phyloP scores from a whole-genome alignment of 169 alveolate species.

The Plasmodium coatneyi region DNA sequence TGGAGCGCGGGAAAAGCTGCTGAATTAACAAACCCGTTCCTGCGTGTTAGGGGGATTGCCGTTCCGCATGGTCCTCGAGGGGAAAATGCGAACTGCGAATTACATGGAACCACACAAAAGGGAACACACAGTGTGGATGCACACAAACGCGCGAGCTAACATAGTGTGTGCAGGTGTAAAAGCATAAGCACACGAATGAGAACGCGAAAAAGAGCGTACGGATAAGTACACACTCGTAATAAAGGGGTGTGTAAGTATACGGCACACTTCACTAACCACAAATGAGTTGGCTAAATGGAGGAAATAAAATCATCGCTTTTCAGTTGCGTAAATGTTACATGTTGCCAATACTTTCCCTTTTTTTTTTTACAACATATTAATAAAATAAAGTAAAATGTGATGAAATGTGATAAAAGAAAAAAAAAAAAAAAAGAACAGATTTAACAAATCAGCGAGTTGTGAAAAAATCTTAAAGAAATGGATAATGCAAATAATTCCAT shows the following conservation, averaged over 20 bases:
- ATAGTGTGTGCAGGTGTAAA: background rate
- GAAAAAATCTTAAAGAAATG: background rate
- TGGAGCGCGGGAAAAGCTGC: background rate
- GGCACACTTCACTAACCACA: background rate
- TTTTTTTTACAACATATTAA: background rate
- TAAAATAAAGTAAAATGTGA: too few species aligned
- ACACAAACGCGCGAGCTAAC: background rate
- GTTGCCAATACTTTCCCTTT: background rate
- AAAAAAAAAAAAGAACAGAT: background rate
- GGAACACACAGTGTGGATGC: background rate
- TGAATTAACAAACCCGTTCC: background rate
- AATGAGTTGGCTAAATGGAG: background rate
- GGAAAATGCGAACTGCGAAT: background rate
- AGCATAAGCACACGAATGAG: background rate
- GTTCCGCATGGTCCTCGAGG: background rate
- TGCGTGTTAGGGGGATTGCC: background rate
- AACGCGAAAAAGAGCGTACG: background rate
- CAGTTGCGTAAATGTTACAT: background rate
- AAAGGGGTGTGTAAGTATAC: background rate
- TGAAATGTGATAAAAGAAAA: background rate
- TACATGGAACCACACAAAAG: background rate
- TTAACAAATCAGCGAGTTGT: constrained; percentile 11
- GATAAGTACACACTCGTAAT: background rate
- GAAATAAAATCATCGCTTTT: background rate
- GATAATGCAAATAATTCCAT: background rate